phyloP scores from a whole-genome alignment of 176 grass and related monocot species.

The Paspalum notatum region DNA sequence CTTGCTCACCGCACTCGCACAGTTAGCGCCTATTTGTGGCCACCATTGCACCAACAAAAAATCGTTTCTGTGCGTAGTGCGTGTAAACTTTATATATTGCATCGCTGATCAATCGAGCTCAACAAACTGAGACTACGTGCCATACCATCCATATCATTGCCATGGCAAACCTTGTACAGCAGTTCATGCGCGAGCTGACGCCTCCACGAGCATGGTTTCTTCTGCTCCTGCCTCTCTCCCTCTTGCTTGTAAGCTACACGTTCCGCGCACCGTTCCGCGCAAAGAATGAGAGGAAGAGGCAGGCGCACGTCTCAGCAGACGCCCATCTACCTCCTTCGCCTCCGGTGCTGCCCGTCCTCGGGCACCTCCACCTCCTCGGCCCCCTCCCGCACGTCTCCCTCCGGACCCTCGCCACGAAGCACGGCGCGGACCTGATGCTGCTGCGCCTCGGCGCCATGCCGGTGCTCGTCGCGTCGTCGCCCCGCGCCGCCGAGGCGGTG shows the following conservation, averaged over 20 bases:
- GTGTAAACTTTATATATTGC: too few species aligned
- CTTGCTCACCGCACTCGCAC: too few species aligned
- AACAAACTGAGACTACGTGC: not conserved
- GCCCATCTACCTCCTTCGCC: constrained; percentile 28
- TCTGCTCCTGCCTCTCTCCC: not conserved
- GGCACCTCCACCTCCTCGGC: constrained; percentile 50
- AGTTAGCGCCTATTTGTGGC: too few species aligned
- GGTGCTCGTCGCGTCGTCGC: constrained; percentile 41
- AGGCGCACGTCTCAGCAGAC: not conserved
- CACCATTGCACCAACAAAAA: too few species aligned
- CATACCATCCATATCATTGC: not conserved
- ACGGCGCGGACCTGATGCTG: constrained; percentile 43
- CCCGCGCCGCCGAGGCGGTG: constrained; percentile 38
- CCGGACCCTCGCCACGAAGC: constrained; percentile 19
- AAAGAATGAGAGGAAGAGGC: not conserved
- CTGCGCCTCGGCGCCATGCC: constrained; percentile 53
- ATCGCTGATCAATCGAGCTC: too few species aligned
- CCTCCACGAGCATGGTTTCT: constrained; percentile 3
- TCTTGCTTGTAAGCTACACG: not conserved
- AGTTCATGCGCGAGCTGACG: not conserved
- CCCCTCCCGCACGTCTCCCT: constrained; percentile 39
- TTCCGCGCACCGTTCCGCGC: too few species aligned
- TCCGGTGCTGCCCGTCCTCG: constrained; percentile 39
- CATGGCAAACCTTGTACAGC: not conserved
- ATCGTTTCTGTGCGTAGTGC: too few species aligned